Percentiles rank a stretch among this genome's conserved stretches.
Conservation (phyloP, 2,329 filamentous ascomycete genomes). For the Zymoseptoria ardabiliae region DNA sequence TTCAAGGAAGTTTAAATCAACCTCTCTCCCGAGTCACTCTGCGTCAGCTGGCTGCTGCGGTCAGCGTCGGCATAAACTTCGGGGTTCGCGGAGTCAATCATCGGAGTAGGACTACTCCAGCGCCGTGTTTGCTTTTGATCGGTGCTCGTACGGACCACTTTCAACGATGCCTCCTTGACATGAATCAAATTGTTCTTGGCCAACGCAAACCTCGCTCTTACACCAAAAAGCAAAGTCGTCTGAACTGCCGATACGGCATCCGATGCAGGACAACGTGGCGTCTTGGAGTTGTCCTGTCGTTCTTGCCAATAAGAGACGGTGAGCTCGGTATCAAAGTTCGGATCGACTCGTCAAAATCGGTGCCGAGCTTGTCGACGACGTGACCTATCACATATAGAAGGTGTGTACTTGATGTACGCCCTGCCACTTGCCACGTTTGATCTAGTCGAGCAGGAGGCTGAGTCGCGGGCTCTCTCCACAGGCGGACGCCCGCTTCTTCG, state of each 20-base stretch:
- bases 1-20: not conserved
- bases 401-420: not conserved
- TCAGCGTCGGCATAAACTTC: not conserved
- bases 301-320: not conserved
- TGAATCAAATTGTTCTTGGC: not conserved
- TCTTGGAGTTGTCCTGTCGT: not conserved
- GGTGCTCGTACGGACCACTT: not conserved
- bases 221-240: not conserved
- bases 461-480: not conserved
- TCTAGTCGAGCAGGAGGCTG: too few relatives aligned
- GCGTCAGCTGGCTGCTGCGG: not conserved
- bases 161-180: not conserved
- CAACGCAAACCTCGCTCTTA: too few relatives aligned
- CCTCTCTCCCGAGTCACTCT: not conserved
- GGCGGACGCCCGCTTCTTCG: not conserved
- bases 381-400: too few relatives aligned
- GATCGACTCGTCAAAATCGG: not conserved
- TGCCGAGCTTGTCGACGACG: too few relatives aligned
- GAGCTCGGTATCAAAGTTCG: not conserved
- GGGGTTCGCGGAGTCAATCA: not conserved
- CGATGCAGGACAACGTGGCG: too few relatives aligned
- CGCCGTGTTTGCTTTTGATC: not conserved
- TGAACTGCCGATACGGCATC: not conserved
- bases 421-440: not conserved
- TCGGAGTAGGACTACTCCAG: not conserved